These are phyloP conservation scores for Penicillium sp. DNA, from an alignment of 2,329 filamentous ascomycete species.

Conservation along the genomic window DNA sequence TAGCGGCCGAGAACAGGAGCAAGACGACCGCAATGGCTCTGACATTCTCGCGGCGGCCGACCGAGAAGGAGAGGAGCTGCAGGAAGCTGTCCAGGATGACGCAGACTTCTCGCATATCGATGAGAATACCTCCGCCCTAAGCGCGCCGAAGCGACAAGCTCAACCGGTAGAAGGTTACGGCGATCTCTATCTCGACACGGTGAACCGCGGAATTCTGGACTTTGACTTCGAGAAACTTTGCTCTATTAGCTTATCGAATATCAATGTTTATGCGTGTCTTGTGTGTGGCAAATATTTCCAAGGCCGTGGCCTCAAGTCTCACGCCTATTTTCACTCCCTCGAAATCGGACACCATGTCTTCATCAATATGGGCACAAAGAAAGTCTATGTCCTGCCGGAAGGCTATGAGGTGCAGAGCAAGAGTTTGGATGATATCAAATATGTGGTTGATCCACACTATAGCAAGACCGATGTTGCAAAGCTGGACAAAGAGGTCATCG, in stretches of 20 bases:
- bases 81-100: conserved; percentile 36
- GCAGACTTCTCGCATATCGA: conserved; percentile 37
- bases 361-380: conserved; percentile 80
- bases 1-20: conserved; percentile 37
- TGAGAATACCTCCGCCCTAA: conserved; percentile 41
- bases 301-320: conserved; percentile 87
- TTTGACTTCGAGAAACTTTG: conserved; percentile 99
- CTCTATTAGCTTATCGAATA: conserved; percentile 93
- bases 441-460: conserved; percentile 90
- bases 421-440: conserved; percentile 96
- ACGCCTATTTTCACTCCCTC: conserved; percentile 96
- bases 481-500: conserved; percentile 67
- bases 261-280: conserved; percentile 97
- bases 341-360: conserved; percentile 96
- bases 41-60: conserved; percentile 62
- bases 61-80: conserved; percentile 65
- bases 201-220: conserved; percentile 88
- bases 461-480: conserved; percentile 77
- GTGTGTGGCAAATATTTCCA: conserved; percentile 99
- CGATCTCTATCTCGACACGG: conserved; percentile 96
- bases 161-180: conserved; percentile 86
- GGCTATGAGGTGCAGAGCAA: conserved; percentile 96
- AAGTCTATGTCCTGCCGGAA: conserved; percentile 70
- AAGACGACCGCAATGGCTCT: conserved; percentile 41
- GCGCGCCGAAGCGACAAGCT: conserved; percentile 63